Conservation (phyloP, 306 rosid species). For the Mimosa bimucronata region DNA sequence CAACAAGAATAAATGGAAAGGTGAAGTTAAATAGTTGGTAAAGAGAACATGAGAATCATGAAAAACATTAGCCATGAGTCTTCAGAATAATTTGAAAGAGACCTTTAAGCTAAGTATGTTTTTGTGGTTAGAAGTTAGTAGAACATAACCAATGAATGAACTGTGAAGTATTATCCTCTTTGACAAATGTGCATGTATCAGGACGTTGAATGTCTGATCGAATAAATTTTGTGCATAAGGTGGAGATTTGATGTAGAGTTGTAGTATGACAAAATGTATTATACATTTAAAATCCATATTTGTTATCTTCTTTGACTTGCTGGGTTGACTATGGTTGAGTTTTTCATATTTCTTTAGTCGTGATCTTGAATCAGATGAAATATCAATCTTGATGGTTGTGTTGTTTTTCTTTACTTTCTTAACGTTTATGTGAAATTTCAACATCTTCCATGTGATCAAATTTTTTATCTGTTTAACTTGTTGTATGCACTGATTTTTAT, state of each 20-base stretch:
- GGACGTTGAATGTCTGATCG: neutral
- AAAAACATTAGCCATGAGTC: too few species aligned
- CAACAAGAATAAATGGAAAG: too few species aligned
- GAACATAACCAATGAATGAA: neutral
- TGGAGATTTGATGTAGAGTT: neutral
- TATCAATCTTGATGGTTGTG: neutral
- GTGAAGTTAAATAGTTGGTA: too few species aligned
- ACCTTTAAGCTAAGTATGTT: neutral
- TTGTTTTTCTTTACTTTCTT: neutral
- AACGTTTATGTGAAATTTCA: neutral
- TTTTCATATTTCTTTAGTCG: neutral
- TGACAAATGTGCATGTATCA: slow-evolving; percentile 10
- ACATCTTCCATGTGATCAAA: neutral
- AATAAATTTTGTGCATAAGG: neutral
- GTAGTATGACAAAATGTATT: neutral
- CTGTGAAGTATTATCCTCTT: neutral
- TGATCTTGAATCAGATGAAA: neutral
- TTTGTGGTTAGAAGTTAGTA: slow-evolving; percentile 14
- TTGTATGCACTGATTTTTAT: too few species aligned
- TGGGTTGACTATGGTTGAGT: neutral
- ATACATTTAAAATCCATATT: neutral
- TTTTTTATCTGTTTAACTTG: too few species aligned
- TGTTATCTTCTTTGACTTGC: neutral
- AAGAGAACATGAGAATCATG: too few species aligned
- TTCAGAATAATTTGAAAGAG: slow-evolving; percentile 24